These are phyloP conservation scores for Tricladium varicosporioides DNA, from an alignment of 2,329 filamentous ascomycete genomes.

Conservation along the genomic window DNA sequence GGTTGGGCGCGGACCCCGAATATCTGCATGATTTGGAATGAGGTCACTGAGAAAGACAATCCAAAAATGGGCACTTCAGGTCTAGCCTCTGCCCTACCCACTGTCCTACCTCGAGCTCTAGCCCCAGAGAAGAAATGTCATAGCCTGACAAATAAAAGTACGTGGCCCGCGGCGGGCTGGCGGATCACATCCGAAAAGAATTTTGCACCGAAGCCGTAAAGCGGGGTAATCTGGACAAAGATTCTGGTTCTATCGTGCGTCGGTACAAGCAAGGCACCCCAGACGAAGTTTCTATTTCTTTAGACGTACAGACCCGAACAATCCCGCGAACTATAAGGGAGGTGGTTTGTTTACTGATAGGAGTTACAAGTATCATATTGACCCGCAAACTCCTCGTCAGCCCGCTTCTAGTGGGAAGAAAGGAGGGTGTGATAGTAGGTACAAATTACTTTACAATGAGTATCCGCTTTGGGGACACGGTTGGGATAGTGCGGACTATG, in stretches of 20 bases:
- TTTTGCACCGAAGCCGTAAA: neutral
- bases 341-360: neutral
- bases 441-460: neutral
- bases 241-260: neutral
- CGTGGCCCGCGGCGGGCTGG: neutral
- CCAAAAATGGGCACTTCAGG: too few relatives aligned
- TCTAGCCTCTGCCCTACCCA: neutral
- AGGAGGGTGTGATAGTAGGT: neutral
- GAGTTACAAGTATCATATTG: neutral
- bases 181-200: neutral
- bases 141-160: neutral
- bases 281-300: neutral
- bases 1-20: neutral
- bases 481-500: neutral
- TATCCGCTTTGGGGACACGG: neutral
- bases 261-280: neutral
- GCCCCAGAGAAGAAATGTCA: too few relatives aligned
- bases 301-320: neutral
- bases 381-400: neutral
- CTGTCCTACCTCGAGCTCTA: neutral
- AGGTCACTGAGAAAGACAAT: neutral
- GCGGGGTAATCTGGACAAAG: neutral
- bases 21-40: neutral
- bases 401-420: neutral
- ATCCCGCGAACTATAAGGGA: constrained; percentile 1